phyloP scores from a whole-genome alignment of 2,329 filamentous ascomycete genomes.

The Pseudocercospora fuligena region DNA sequence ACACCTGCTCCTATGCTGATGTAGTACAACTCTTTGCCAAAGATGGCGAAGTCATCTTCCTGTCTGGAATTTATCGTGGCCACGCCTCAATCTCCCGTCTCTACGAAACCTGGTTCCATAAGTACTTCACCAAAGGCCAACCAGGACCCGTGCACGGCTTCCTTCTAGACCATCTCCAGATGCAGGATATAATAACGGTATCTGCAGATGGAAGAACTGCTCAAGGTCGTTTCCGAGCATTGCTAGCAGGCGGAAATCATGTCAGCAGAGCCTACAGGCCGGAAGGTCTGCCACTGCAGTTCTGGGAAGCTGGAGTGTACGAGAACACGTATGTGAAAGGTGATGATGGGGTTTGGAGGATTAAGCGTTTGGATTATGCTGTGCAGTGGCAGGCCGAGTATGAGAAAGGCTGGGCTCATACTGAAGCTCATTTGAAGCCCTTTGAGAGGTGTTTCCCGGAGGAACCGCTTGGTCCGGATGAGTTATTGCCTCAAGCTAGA shows the following conservation, averaged over 20 bases:
- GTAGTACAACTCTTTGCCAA: not conserved
- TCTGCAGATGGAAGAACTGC: not conserved
- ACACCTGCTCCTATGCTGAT: not conserved
- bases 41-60: slow-evolving; percentile 1
- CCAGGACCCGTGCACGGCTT: not conserved
- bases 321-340: slow-evolving; percentile 2
- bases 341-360: not conserved
- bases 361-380: slow-evolving; percentile 5
- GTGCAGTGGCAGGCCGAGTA: slow-evolving; percentile 8
- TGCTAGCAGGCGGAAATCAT: not conserved
- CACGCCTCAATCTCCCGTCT: slow-evolving; percentile 1
- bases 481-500: not conserved
- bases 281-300: not conserved
- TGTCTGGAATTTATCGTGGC: slow-evolving; percentile 1
- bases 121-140: not conserved
- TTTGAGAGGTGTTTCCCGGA: slow-evolving; percentile 5
- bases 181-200: slow-evolving; percentile 2
- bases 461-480: not conserved
- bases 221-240: not conserved
- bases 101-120: slow-evolving; percentile 2
- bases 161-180: not conserved
- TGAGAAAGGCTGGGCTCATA: not conserved
- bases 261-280: not conserved
- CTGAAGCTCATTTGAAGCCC: slow-evolving; percentile 1
- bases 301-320: slow-evolving; percentile 1